Conservation (phyloP, 768 basidiomycete genomes). For the Pulveroboletus sp. region DNA sequence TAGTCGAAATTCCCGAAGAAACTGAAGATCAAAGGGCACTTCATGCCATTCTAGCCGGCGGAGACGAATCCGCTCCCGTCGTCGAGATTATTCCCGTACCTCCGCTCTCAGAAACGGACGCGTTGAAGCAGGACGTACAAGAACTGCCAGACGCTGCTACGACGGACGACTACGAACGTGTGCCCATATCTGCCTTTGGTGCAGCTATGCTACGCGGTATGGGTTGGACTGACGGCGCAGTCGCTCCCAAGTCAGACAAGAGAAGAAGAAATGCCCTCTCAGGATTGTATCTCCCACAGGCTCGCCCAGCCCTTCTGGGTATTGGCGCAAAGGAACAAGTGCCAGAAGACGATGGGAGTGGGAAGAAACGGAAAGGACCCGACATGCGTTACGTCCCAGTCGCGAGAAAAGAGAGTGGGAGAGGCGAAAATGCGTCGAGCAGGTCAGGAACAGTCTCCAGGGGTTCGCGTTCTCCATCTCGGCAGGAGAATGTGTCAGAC, state of each 20-base stretch:
- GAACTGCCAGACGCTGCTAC: constrained; percentile 76
- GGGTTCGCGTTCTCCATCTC: constrained; percentile 48
- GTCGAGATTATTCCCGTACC: constrained; percentile 64
- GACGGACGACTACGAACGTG: constrained; percentile 82
- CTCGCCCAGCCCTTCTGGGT: constrained; percentile 84
- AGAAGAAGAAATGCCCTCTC: constrained; percentile 54
- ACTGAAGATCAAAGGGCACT: constrained; percentile 81
- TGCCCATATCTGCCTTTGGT: constrained; percentile 92
- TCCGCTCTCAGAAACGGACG: constrained; percentile 75
- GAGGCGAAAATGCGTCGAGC: constrained; percentile 27
- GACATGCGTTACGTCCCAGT: constrained; percentile 86
- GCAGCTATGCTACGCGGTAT: constrained; percentile 91
- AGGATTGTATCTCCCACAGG: constrained; percentile 78
- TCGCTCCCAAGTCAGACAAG: constrained; percentile 57
- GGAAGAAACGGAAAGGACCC: constrained; percentile 43
- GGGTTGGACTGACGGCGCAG: constrained; percentile 89
- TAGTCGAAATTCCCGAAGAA: constrained; percentile 40
- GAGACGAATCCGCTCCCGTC: constrained; percentile 34
- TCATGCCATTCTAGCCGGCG: constrained; percentile 68
- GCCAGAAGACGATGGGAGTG: constrained; percentile 65
- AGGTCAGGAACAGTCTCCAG: constrained; percentile 43
- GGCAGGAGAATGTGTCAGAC: constrained; percentile 10
- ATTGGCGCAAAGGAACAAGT: constrained; percentile 92
- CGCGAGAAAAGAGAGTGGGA: constrained; percentile 60
- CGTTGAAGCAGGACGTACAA: constrained; percentile 78